phyloP scores from a whole-genome alignment of 192 early-diverging fungal species.

The Phlyctochytrium bullatum region DNA sequence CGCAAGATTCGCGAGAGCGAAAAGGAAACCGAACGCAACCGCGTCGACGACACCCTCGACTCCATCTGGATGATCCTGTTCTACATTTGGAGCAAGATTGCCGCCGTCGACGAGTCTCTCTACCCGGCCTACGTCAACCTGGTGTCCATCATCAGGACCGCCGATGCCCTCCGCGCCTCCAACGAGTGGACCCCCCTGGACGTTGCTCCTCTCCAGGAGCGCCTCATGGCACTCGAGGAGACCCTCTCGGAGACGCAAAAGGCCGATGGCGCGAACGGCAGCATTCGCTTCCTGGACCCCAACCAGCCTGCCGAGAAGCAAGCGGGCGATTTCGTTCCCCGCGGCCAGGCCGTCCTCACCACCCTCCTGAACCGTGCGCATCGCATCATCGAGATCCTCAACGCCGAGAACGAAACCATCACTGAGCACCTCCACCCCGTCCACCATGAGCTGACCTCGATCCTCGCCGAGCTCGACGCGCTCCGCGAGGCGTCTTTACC shows the following conservation, averaged over 20 bases:
- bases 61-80: constrained; percentile 29
- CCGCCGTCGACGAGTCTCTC: constrained; percentile 15
- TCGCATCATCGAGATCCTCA: constrained; percentile 6
- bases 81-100: constrained; percentile 22
- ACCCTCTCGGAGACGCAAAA: too few species aligned
- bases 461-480: neutral
- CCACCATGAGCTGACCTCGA: constrained; percentile 10
- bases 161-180: constrained; percentile 15
- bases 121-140: constrained; percentile 28
- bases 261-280: neutral
- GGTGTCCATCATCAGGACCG: constrained; percentile 16
- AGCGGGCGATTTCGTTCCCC: too few species aligned
- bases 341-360: constrained; percentile 21
- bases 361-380: constrained; percentile 13
- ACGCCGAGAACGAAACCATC: constrained; percentile 7
- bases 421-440: constrained; percentile 15
- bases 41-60: constrained; percentile 21
- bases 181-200: constrained; percentile 16
- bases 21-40: constrained; percentile 5
- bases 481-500: neutral
- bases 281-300: too few species aligned
- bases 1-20: neutral
- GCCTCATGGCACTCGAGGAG: too few species aligned
- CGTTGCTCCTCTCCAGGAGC: constrained; percentile 10
- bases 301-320: too few species aligned